Evolutionary conservation across 805 yeast genomes (phyloP).

Genomic region (Geotrichum ghanense): DNA sequence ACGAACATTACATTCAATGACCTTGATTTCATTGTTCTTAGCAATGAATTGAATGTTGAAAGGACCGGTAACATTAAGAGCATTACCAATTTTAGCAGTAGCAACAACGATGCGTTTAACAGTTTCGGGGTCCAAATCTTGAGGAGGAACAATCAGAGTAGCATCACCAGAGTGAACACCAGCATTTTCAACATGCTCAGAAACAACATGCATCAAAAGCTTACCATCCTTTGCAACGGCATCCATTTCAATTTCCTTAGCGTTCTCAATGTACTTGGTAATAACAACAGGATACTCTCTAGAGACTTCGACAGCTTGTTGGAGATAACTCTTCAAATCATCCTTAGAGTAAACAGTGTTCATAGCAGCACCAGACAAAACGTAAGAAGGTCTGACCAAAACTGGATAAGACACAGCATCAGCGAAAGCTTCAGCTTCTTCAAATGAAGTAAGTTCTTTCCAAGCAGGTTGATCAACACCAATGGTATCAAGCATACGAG

Average conservation of each 20-base stretch:
- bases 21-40: conserved; percentile 90
- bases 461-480: conserved; percentile 99
- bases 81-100: conserved; percentile 91
- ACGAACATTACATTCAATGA: conserved; percentile 95
- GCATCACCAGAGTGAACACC: conserved; percentile 99
- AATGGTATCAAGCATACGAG: conserved; percentile 90
- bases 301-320: conserved; percentile 94
- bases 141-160: conserved; percentile 93
- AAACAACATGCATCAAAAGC: conserved; percentile 91
- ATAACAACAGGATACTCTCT: conserved; percentile 97
- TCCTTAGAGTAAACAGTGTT: conserved; percentile 85
- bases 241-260: conserved; percentile 97
- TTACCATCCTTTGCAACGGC: conserved; percentile 95
- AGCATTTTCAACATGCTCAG: conserved; percentile 97
- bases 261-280: conserved; percentile 91
- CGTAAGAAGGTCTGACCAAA: conserved; percentile 94
- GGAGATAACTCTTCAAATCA: conserved; percentile 75
- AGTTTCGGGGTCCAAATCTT: conserved; percentile 85
- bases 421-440: conserved; percentile 88
- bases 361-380: conserved; percentile 98
- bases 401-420: conserved; percentile 88
- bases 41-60: conserved; percentile 96
- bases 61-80: conserved; percentile 94
- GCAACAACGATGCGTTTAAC: conserved; percentile 87
- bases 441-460: conserved; percentile 91